Conservation (phyloP, 1,284 basidiomycete genomes). For the Rhodotorula sp. region DNA sequence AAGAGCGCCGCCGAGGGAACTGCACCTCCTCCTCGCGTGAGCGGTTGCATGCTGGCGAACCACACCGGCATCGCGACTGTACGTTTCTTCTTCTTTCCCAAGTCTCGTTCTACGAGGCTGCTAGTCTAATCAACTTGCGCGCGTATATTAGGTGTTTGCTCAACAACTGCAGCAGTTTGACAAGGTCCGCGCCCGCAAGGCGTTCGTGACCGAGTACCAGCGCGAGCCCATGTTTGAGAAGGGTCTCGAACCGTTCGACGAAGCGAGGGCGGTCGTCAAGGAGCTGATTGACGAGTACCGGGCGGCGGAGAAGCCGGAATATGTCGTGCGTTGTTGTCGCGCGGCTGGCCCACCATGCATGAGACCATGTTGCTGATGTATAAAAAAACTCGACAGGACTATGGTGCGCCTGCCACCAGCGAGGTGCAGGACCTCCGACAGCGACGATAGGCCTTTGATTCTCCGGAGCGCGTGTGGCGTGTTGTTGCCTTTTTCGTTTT, state of each 20-base stretch:
- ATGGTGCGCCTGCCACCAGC: slow-evolving; percentile 22
- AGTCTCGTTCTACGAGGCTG: background rate
- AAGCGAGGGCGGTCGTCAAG: slow-evolving; percentile 63
- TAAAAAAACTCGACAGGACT: slow-evolving; percentile 12
- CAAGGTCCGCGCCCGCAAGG: slow-evolving; percentile 79
- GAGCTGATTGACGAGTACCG: slow-evolving; percentile 87
- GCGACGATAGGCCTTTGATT: background rate
- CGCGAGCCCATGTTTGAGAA: slow-evolving; percentile 93
- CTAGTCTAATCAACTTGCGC: background rate
- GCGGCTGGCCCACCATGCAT: too few species aligned
- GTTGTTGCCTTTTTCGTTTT: background rate
- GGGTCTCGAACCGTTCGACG: slow-evolving; percentile 89
- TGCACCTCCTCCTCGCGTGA: slow-evolving; percentile 65
- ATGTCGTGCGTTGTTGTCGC: slow-evolving; percentile 57
- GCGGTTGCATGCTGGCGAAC: slow-evolving; percentile 95
- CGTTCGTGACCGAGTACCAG: slow-evolving; percentile 97
- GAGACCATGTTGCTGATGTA: too few species aligned
- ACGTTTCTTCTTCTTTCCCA: slow-evolving; percentile 48
- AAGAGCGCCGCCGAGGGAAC: slow-evolving; percentile 54
- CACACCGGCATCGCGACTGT: slow-evolving; percentile 96
- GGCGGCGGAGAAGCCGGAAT: slow-evolving; percentile 86
- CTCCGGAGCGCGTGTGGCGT: too few species aligned
- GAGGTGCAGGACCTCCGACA: background rate
- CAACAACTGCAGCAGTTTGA: slow-evolving; percentile 96
- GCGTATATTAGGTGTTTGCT: slow-evolving; percentile 74